These are phyloP conservation scores for Penicillium sp. DNA, from an alignment of 2,329 filamentous ascomycete species.

Conservation along the genomic window DNA sequence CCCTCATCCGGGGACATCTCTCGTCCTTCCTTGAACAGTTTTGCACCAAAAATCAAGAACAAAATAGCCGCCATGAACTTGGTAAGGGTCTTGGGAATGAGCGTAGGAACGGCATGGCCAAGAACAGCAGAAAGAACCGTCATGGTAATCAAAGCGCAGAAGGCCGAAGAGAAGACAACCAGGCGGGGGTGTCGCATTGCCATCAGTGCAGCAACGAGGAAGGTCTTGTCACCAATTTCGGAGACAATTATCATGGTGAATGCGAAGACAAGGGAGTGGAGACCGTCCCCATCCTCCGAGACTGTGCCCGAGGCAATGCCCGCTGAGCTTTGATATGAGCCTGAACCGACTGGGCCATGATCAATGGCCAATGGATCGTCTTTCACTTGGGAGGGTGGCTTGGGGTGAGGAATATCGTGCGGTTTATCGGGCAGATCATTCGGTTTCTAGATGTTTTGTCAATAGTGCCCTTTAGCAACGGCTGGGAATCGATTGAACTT, in stretches of 20 bases:
- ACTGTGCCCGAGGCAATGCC: conserved; percentile 30
- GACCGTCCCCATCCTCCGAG: conserved; percentile 63
- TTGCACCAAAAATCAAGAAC: conserved; percentile 85
- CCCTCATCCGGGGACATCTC: conserved; percentile 87
- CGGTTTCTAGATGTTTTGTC: conserved; percentile 64
- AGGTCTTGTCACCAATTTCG: conserved; percentile 97
- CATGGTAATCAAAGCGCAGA: conserved; percentile 87
- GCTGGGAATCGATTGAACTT: conserved; percentile 9
- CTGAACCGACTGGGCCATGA: conserved; percentile 24
- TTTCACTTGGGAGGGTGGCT: conserved; percentile 51
- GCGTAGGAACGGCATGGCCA: conserved; percentile 83
- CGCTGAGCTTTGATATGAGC: conserved; percentile 31
- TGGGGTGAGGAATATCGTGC: conserved; percentile 68
- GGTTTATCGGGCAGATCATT: conserved; percentile 74
- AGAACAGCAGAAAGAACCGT: conserved; percentile 89
- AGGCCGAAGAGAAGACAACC: conserved; percentile 92
- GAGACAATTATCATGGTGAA: conserved; percentile 97
- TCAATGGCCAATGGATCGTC: conserved; percentile 33
- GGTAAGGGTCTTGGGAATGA: conserved; percentile 88
- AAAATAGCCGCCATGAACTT: conserved; percentile 79
- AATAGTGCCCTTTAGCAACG: conserved; percentile 1
- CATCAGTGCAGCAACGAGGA: conserved; percentile 95
- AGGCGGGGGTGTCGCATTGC: conserved; percentile 96
- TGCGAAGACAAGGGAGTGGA: conserved; percentile 87
- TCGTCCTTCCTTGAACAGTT: conserved; percentile 80